Evolutionary conservation across 2,329 filamentous ascomycete species (phyloP), one percentile per base, ranked within the genome.

Genomic region (Colletotrichum filicis): DNA sequence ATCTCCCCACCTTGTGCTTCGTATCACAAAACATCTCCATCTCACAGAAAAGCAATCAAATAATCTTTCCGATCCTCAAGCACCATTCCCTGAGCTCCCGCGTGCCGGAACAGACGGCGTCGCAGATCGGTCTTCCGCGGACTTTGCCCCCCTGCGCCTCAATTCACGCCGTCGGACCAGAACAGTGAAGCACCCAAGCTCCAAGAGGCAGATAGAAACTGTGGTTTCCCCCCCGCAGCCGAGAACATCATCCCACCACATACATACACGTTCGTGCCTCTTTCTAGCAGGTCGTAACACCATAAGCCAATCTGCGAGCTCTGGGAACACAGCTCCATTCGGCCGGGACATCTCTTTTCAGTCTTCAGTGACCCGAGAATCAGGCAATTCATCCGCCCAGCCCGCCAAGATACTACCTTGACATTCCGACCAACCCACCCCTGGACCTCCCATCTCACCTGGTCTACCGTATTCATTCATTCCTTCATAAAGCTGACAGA

Each of bases 81-180:
- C 49, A 30, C 35, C 49, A 9, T 9, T 46, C 24, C 60, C 35
- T 67, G n/a, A 64, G 56, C 60, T 61, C 11, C 67, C 14, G 19
- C 16, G 35, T 35, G 28, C 11, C 66, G 71, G 71, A 66, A 66
- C 61, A n/a, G 4, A 61, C 56, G 37, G 71, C 16, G 71, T 73
- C 71, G 60, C 71, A 73, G 66, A 71, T 73, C 61, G 71, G 66
- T 49, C 35, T 14, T 60, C 60, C 60, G 70, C 66, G 60, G 60
- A 65, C 55, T 37, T 58, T 35, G 35, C 5, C n/a, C 56, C 24
- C 66, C 35, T 64, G 42, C 46, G 60, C 60, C 59, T 32, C 28
- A 35, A 16, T 42, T 42, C 14, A 19, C 37, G 12, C 14, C 37
- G 37, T 42, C 37, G 37, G 14, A 42, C 37, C 37, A 42, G 37